phyloP scores from a whole-genome alignment of 257 asterid species.

The Nicotiana noctiflora region DNA sequence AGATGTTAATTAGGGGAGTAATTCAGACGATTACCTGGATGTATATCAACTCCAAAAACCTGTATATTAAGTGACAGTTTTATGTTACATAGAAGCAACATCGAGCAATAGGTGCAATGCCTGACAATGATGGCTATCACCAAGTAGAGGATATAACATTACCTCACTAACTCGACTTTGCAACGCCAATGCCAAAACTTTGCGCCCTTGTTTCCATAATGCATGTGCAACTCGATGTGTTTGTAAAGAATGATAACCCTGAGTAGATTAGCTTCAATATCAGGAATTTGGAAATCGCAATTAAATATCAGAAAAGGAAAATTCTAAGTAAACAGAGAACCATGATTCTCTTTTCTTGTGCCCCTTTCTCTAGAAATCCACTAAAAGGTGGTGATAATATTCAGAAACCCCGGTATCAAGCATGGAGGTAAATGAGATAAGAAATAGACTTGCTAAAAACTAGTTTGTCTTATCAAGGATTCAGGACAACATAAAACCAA shows the following conservation, averaged over 20 bases:
- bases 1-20: neutral
- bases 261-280: neutral
- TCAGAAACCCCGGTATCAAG: neutral
- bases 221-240: conserved; percentile 40
- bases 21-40: conserved; percentile 28
- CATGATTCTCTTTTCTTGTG: neutral
- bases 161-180: conserved; percentile 49
- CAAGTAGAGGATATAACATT: conserved; percentile 3
- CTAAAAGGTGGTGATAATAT: neutral
- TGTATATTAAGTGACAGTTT: conserved; percentile 8
- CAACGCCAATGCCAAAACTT: conserved; percentile 34
- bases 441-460: neutral
- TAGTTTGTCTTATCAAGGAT: neutral
- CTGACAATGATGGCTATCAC: neutral
- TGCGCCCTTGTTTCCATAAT: conserved; percentile 41
- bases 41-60: conserved; percentile 47
- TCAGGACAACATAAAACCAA: neutral
- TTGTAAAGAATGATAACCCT: conserved; percentile 46
- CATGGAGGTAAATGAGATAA: neutral
- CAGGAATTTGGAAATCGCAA: neutral
- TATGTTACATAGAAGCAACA: neutral
- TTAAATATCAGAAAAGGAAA: neutral
- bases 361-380: neutral
- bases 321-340: neutral
- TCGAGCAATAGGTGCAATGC: neutral